Percentiles rank a stretch among this genome's conserved stretches.
These are phyloP conservation scores for Boeremia exigua DNA, from an alignment of 2,329 filamentous ascomycete species.

Conservation along the genomic window DNA sequence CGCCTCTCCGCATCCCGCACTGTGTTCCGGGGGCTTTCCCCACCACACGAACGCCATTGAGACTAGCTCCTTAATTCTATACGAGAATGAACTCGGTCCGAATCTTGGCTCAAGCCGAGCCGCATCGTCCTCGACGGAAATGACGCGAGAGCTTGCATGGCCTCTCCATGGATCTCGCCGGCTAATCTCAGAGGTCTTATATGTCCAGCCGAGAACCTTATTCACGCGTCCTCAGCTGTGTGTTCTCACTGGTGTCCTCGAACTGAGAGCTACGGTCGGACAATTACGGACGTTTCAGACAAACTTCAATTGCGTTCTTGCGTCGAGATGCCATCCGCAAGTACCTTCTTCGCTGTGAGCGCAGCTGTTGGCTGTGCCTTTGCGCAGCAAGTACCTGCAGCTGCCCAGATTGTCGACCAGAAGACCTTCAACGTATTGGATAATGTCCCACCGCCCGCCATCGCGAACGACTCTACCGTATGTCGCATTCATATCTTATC, in stretches of 20 bases:
- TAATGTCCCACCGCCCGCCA: constrained; percentile 25
- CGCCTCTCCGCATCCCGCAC: constrained; percentile 10
- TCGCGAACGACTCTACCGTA: constrained; percentile 29
- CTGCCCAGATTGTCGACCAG: constrained; percentile 31
- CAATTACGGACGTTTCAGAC: constrained; percentile 6
- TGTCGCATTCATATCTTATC: background rate
- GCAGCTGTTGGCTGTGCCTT: constrained; percentile 19
- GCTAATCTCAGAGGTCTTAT: constrained; percentile 14
- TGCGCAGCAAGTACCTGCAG: constrained; percentile 25
- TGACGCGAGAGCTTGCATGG: constrained; percentile 4
- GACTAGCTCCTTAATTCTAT: background rate
- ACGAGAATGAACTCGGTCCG: background rate
- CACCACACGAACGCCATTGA: constrained; percentile 9
- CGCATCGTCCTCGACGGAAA: constrained; percentile 3
- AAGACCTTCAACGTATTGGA: constrained; percentile 30
- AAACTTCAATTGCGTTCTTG: constrained; percentile 1
- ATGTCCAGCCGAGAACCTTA: constrained; percentile 9
- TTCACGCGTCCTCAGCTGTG: constrained; percentile 1
- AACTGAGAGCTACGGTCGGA: background rate
- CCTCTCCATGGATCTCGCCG: background rate
- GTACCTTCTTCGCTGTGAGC: constrained; percentile 14
- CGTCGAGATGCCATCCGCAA: constrained; percentile 18
- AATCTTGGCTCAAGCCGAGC: constrained; percentile 3
- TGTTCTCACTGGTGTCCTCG: background rate
- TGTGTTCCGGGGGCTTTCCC: constrained; percentile 6